Conservation (phyloP, 2,329 filamentous ascomycete genomes). For the Stylonectria norvegica region DNA sequence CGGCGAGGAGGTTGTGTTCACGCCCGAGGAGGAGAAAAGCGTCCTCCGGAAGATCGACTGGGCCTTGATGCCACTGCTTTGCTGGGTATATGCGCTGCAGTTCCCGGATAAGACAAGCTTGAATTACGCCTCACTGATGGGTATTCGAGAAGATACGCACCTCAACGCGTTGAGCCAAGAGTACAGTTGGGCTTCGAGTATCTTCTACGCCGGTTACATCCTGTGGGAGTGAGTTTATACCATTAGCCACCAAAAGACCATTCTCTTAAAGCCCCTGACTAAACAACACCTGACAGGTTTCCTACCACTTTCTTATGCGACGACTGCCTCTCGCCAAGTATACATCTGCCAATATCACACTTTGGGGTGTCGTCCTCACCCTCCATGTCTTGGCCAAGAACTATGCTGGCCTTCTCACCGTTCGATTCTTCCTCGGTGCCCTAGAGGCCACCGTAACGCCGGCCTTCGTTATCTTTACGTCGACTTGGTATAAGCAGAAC, state of each 20-base stretch:
- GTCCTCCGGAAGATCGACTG: slow-evolving; percentile 32
- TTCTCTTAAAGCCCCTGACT: not conserved
- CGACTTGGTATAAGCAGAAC: slow-evolving; percentile 28
- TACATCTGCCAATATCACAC: slow-evolving; percentile 33
- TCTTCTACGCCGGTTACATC: slow-evolving; percentile 14
- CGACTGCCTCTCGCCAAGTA: slow-evolving; percentile 34
- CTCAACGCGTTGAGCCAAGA: slow-evolving; percentile 7
- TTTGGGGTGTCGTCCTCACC: slow-evolving; percentile 38
- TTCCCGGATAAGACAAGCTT: slow-evolving; percentile 31
- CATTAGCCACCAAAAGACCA: not conserved
- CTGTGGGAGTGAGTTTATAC: slow-evolving; percentile 7
- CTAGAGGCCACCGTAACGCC: slow-evolving; percentile 26
- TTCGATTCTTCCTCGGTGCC: slow-evolving; percentile 23
- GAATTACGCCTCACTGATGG: slow-evolving; percentile 35
- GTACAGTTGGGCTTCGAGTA: slow-evolving; percentile 14
- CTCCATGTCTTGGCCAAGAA: slow-evolving; percentile 19
- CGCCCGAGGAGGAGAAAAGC: slow-evolving; percentile 12
- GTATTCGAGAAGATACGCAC: slow-evolving; percentile 30
- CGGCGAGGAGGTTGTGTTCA: slow-evolving; percentile 5
- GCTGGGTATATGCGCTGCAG: slow-evolving; percentile 31
- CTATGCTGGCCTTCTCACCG: slow-evolving; percentile 19
- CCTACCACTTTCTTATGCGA: slow-evolving; percentile 32
- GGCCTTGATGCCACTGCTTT: slow-evolving; percentile 29
- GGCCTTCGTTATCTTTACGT: slow-evolving; percentile 23
- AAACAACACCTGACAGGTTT: slow-evolving; percentile 1